Base-by-base conservation (phyloP, 2,329 filamentous ascomycete genomes). In the Uncinocarpus reesii region DNA sequence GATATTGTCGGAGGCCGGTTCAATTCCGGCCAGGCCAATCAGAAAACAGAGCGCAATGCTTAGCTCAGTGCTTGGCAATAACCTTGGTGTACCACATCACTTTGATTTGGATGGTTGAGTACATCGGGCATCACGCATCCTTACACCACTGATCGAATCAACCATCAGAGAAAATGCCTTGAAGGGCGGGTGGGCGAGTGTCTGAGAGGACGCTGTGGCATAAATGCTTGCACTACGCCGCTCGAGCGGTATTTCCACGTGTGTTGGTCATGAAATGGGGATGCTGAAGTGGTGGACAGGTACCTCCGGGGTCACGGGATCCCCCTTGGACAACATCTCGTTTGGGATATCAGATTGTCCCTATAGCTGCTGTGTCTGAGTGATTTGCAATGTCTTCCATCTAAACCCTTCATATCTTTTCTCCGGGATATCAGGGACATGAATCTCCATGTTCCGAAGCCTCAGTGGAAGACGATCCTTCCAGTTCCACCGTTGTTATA, bases 11-110 rank as follows among this genome's bases (percentile, higher is more conserved):
- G 54, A 67, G 65, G 65, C 65, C 65, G 65, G 65, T 52, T 57
- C 52, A 58, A 66, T 66, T 66, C 65, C 65, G 66, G 65, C 65
- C 65, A 52, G 48, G 41, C 52, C 55, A 53, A 51, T 50, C 29
- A 46, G 47, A 26, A 41, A 26, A 7, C 40, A 26, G 23, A 35
- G 34, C 28, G 41, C 3, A 11, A 28, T 26, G 29, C 43, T 50
- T 21, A 45, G 38, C 28, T 29, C 41, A 23, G 35, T 42, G 37
- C 43, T 50, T 46, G 42, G 48, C 48, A 47, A 28, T 36, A 50
- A 50, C 36, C 37, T 50, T 46, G 36, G 28, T 35, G 41, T 38
- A 42, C 38, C 38, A 8, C 47, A 20, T 41, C 47, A 31, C 47
- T 13, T n/a, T 11, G 20, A 18, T 21, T 7, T 15, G 18, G 31